Percentiles rank a stretch among this genome's conserved stretches.
Evolutionary conservation across 2,329 filamentous ascomycete species (phyloP).

Genomic region (Pseudopithomyces chartarum): DNA sequence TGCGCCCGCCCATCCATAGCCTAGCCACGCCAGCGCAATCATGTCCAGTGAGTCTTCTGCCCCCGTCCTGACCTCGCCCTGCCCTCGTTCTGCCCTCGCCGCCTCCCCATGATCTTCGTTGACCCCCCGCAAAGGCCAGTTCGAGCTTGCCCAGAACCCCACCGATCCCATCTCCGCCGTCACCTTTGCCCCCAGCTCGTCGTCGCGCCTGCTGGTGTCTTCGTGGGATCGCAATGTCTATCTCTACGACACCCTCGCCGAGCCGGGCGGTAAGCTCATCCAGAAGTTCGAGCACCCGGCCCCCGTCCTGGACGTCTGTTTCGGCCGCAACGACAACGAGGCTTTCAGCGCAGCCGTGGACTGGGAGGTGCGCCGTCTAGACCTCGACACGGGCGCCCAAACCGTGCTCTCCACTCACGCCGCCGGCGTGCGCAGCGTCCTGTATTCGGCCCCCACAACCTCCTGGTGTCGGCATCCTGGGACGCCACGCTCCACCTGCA

Average conservation of each 20-base stretch:
- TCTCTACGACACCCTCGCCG: slow-evolving; percentile 74
- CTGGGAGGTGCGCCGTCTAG: slow-evolving; percentile 78
- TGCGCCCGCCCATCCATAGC: not conserved
- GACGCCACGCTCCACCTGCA: slow-evolving; percentile 89
- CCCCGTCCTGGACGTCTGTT: slow-evolving; percentile 90
- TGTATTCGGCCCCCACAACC: slow-evolving; percentile 75
- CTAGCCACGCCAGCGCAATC: slow-evolving; percentile 23
- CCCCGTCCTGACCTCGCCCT: too few species aligned
- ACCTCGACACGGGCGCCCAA: slow-evolving; percentile 74
- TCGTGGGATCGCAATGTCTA: slow-evolving; percentile 96
- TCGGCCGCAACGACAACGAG: slow-evolving; percentile 79
- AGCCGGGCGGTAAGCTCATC: slow-evolving; percentile 67
- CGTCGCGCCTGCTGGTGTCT: slow-evolving; percentile 79
- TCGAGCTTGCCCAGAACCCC: slow-evolving; percentile 81
- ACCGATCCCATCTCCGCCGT: slow-evolving; percentile 86
- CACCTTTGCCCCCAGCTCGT: slow-evolving; percentile 79
- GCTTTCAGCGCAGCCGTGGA: slow-evolving; percentile 88
- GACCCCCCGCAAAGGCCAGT: slow-evolving; percentile 59
- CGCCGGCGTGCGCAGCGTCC: slow-evolving; percentile 79
- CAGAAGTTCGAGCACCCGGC: slow-evolving; percentile 79
- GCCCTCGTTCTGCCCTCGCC: too few species aligned
- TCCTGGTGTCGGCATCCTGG: slow-evolving; percentile 92
- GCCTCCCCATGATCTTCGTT: not conserved
- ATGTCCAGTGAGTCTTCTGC: slow-evolving; percentile 42
- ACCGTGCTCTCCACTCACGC: slow-evolving; percentile 78